These are phyloP conservation scores for Nakataea oryzae DNA, from an alignment of 2,329 filamentous ascomycete genomes.

Conservation along the genomic window DNA sequence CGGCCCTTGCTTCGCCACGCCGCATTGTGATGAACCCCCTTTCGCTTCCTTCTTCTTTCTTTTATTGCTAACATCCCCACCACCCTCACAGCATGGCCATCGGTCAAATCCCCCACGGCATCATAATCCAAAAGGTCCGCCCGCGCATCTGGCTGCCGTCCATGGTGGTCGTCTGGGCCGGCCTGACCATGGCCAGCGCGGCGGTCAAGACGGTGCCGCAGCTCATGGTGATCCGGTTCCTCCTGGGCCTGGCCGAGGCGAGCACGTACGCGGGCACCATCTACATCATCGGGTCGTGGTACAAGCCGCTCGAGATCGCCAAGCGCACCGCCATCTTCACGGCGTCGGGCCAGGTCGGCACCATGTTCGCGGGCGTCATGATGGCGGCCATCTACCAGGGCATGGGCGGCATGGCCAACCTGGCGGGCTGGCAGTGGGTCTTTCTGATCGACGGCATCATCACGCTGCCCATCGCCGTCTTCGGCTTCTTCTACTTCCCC, in stretches of 20 bases:
- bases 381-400: constrained; percentile 40
- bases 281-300: constrained; percentile 52
- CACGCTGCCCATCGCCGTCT: constrained; percentile 44
- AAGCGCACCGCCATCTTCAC: constrained; percentile 53
- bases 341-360: constrained; percentile 46
- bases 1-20: constrained; percentile 37
- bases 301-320: constrained; percentile 46
- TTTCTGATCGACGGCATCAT: constrained; percentile 44
- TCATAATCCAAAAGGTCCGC: constrained; percentile 51
- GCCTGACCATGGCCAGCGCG: constrained; percentile 51
- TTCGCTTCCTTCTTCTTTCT: constrained; percentile 3
- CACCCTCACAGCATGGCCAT: constrained; percentile 25
- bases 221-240: constrained; percentile 51
- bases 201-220: constrained; percentile 35
- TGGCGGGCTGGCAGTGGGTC: constrained; percentile 45
- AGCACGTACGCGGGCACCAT: constrained; percentile 47
- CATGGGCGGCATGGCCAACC: constrained; percentile 32
- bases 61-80: not conserved
- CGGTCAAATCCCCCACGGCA: constrained; percentile 51
- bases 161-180: constrained; percentile 55
- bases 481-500: constrained; percentile 42
- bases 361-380: constrained; percentile 52
- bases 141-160: constrained; percentile 52
- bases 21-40: constrained; percentile 22
- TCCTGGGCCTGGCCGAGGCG: constrained; percentile 43